Evolutionary conservation across 1,284 basidiomycete genomes (phyloP).

Genomic region (Phylloporus gajari): DNA sequence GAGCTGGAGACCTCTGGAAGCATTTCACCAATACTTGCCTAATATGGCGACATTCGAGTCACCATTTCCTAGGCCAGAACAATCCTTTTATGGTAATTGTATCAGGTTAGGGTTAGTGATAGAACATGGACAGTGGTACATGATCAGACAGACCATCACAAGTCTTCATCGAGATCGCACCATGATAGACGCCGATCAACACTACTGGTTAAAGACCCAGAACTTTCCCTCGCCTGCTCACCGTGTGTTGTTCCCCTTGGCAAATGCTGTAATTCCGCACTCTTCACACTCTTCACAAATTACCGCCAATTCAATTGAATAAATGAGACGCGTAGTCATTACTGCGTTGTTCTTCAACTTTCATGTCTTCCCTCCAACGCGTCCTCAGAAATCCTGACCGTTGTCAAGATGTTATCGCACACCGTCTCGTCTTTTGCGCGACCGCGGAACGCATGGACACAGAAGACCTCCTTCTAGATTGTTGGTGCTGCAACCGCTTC

Average conservation of each 20-base stretch:
- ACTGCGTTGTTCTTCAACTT: not conserved
- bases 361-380: conserved; percentile 21
- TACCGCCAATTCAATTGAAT: not conserved
- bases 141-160: no score
- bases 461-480: conserved; percentile 21
- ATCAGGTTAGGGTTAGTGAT: conserved; percentile 17
- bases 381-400: conserved; percentile 7
- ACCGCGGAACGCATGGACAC: conserved; percentile 1
- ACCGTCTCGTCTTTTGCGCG: conserved; percentile 28
- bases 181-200: no score
- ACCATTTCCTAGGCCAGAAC: conserved; percentile 11
- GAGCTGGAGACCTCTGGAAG: not conserved
- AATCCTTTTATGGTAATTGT: conserved; percentile 28
- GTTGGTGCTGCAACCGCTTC: conserved; percentile 22
- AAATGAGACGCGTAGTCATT: not conserved
- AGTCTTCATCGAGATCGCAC: no score
- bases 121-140: no score
- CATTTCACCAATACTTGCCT: conserved; percentile 12
- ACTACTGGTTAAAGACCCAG: no score
- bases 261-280: not conserved
- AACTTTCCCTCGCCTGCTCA: no score
- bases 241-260: not conserved
- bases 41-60: conserved; percentile 34
- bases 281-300: not conserved
- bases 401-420: conserved; percentile 22